Evolutionary conservation across 306 rosid genomes (phyloP).

Genomic region (Fagus crenata): DNA sequence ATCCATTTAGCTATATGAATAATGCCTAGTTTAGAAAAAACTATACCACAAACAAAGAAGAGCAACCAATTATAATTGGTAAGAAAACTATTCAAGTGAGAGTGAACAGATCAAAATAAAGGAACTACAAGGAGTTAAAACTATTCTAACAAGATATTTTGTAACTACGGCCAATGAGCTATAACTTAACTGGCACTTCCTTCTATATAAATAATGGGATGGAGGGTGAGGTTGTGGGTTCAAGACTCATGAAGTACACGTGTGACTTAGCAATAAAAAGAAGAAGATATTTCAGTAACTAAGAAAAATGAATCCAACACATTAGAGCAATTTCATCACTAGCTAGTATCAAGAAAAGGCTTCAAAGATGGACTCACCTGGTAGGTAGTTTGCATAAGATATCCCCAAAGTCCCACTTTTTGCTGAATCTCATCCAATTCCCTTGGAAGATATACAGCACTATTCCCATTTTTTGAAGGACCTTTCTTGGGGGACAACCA

Average conservation of each 20-base stretch:
- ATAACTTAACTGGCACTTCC: not conserved
- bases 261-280: too few species aligned
- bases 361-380: constrained; percentile 45
- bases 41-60: not conserved
- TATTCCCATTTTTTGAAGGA: constrained; percentile 29
- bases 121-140: constrained; percentile 2
- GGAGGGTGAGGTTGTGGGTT: too few species aligned
- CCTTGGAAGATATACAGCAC: constrained; percentile 35
- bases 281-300: too few species aligned
- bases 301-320: not conserved
- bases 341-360: not conserved
- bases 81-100: not conserved
- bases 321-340: not conserved
- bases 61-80: not conserved
- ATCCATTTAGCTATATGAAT: not conserved
- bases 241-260: too few species aligned
- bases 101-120: not conserved
- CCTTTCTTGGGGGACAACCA: constrained; percentile 40
- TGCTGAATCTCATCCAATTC: constrained; percentile 42
- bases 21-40: not conserved
- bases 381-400: constrained; percentile 58
- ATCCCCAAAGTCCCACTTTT: constrained; percentile 63
- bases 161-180: too few species aligned
- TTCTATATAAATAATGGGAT: too few species aligned
- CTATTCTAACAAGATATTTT: not conserved